These are phyloP conservation scores for Cicer pinnatifidum DNA, from an alignment of 306 rosid species.

Conservation along the genomic window DNA sequence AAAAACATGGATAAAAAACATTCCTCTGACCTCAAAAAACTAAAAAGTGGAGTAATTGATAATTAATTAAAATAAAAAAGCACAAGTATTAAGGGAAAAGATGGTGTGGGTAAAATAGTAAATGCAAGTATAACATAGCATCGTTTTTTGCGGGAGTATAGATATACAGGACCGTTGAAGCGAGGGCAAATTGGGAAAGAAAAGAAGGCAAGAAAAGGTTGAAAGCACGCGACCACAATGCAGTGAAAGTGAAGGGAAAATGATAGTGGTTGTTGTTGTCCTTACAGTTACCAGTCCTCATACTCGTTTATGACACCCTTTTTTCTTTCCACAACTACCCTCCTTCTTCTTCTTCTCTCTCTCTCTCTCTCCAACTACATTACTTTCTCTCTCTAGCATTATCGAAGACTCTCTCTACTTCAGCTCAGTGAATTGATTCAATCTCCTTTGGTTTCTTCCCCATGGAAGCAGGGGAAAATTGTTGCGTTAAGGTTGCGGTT, in stretches of 20 bases:
- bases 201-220: slow-evolving; percentile 44
- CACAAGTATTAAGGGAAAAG: neutral
- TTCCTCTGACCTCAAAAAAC: neutral
- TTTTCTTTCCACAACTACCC: slow-evolving; percentile 53
- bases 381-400: slow-evolving; percentile 55
- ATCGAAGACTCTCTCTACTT: slow-evolving; percentile 7
- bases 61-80: neutral
- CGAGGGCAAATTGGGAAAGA: slow-evolving; percentile 51
- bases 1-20: no score
- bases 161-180: slow-evolving; percentile 43
- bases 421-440: slow-evolving; percentile 26
- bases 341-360: slow-evolving; percentile 20
- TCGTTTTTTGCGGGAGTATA: slow-evolving; percentile 34
- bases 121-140: neutral
- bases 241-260: slow-evolving; percentile 62
- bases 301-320: slow-evolving; percentile 35
- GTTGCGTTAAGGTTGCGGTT: slow-evolving; percentile 95
- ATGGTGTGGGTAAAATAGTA: slow-evolving; percentile 33
- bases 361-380: slow-evolving; percentile 40
- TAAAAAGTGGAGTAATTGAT: neutral
- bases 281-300: slow-evolving; percentile 50
- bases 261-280: slow-evolving; percentile 61
- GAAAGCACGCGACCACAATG: slow-evolving; percentile 55
- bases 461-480: slow-evolving; percentile 93
- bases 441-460: slow-evolving; percentile 42